A percentile compares a stretch with the other conserved stretches of the same genome.
Conservation (phyloP, 495 filamentous ascomycete genomes). For the Penicillium arizonense region DNA sequence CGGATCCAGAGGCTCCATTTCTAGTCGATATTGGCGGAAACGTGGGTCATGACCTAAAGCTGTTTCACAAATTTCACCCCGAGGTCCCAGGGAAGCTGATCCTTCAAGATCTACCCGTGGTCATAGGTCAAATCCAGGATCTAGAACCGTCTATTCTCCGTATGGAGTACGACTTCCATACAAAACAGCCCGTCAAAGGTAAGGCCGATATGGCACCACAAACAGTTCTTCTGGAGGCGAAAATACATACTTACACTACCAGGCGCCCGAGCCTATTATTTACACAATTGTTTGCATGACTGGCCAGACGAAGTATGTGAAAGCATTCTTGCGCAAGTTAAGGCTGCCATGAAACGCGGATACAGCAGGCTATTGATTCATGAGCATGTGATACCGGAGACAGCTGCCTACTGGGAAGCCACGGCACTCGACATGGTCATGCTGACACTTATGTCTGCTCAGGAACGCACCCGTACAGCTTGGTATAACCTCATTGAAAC, state of each 20-base stretch:
- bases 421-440: conserved; percentile 38
- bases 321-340: conserved; percentile 33
- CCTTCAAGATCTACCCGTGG: conserved; percentile 38
- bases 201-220: background rate
- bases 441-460: conserved; percentile 30
- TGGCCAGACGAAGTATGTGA: conserved; percentile 39
- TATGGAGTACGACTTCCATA: conserved; percentile 42
- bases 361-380: conserved; percentile 47
- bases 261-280: conserved; percentile 44
- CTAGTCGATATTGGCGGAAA: conserved; percentile 49
- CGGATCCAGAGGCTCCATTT: conserved; percentile 20
- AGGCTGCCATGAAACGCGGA: conserved; percentile 36
- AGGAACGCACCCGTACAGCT: too few relatives aligned
- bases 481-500: too few relatives aligned
- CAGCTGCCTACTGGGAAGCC: conserved; percentile 35
- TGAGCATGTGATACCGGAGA: conserved; percentile 41
- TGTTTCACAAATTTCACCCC: conserved; percentile 27
- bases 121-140: conserved; percentile 31
- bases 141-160: conserved; percentile 17
- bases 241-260: background rate
- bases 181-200: conserved; percentile 41
- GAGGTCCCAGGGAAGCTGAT: conserved; percentile 34
- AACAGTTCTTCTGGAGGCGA: background rate
- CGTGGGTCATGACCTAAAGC: conserved; percentile 38
- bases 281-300: conserved; percentile 46